Evolutionary conservation across 495 filamentous ascomycete species (phyloP).

Genomic region (Terfezia boudieri): DNA sequence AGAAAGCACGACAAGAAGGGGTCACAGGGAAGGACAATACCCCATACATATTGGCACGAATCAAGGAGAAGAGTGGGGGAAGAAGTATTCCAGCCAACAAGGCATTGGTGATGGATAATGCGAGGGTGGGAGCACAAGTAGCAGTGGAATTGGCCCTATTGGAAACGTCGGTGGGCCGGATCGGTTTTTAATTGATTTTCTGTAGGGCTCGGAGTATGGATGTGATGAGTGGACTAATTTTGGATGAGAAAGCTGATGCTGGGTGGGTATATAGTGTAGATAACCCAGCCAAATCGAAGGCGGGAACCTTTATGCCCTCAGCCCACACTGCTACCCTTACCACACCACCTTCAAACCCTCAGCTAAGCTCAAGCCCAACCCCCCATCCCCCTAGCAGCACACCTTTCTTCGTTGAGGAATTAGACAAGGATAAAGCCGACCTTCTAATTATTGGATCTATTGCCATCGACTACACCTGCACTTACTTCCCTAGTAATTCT

Average conservation of each 20-base stretch:
- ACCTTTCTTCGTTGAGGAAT: neutral
- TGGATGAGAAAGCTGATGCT: too few relatives aligned
- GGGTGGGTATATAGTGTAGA: too few relatives aligned
- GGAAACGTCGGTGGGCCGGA: conserved; percentile 19
- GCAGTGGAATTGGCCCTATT: conserved; percentile 54
- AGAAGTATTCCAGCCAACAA: conserved; percentile 53
- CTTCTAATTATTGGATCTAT: conserved; percentile 78
- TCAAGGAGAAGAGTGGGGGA: conserved; percentile 56
- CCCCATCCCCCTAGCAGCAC: neutral
- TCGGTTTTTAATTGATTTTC: neutral
- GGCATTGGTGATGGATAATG: conserved; percentile 59
- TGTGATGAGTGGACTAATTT: too few relatives aligned
- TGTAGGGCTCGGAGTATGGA: neutral
- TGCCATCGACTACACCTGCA: conserved; percentile 69
- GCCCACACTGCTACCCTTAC: neutral
- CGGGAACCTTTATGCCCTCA: too few relatives aligned
- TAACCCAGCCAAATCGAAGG: too few relatives aligned
- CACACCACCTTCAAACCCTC: neutral
- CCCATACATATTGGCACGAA: conserved; percentile 61
- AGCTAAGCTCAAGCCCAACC: neutral
- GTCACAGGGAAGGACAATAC: conserved; percentile 60
- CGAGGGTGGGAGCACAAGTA: conserved; percentile 53
- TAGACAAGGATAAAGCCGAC: conserved; percentile 23
- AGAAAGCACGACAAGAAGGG: conserved; percentile 45
- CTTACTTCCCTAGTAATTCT: conserved; percentile 32